These are phyloP conservation scores for Paecilomyces niveus DNA, from an alignment of 2,329 filamentous ascomycete genomes.

Conservation along the genomic window DNA sequence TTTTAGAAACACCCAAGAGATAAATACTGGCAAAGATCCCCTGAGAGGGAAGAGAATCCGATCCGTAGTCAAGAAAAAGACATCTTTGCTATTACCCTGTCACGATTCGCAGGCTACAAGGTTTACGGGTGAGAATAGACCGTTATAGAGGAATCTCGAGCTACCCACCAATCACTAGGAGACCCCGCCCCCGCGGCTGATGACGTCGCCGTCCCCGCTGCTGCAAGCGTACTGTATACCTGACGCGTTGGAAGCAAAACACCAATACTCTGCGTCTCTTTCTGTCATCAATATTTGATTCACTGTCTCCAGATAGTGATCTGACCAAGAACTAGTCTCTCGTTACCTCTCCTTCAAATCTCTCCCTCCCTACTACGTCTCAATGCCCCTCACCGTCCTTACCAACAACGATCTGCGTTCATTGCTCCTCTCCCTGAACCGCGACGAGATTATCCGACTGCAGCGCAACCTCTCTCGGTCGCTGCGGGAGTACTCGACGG, in stretches of 20 bases:
- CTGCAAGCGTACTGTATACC: neutral
- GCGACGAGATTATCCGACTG: conserved; percentile 51
- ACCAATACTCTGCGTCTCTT: neutral
- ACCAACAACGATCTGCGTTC: conserved; percentile 49
- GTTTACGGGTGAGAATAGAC: neutral
- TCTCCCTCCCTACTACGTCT: neutral
- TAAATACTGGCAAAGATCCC: neutral
- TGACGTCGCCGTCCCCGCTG: neutral
- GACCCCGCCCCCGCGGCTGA: neutral
- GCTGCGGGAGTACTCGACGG: conserved; percentile 59
- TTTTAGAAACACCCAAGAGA: neutral
- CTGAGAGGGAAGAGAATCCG: neutral
- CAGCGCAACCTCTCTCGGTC: conserved; percentile 54
- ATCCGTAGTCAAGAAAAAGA: neutral
- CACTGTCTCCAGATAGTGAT: neutral
- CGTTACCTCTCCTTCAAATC: neutral
- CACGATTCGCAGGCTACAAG: neutral
- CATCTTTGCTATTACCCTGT: neutral
- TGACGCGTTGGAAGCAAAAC: too few species aligned
- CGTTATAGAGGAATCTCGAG: neutral
- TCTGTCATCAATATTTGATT: neutral
- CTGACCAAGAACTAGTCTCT: neutral
- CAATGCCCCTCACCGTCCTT: conserved; percentile 57
- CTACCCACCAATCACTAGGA: neutral
- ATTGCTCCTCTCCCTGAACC: conserved; percentile 49